Evolutionary conservation across 1,139 yeast species (phyloP).

Genomic region (Tardiomyces blankii): DNA sequence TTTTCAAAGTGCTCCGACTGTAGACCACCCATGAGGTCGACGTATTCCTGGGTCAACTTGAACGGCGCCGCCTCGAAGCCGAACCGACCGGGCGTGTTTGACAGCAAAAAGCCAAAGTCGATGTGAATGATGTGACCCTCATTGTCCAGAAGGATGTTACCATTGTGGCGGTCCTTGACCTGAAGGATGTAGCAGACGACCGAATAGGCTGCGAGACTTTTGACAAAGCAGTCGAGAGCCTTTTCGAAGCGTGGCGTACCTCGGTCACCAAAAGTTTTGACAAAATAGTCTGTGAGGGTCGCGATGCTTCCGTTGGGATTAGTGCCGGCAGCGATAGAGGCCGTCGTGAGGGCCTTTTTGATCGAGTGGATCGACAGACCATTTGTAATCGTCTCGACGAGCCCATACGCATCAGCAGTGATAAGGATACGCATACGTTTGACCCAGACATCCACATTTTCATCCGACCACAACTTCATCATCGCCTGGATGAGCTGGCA

Average conservation of each 20-base stretch:
- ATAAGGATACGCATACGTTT: constrained; percentile 84
- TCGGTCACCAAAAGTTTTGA: constrained; percentile 54
- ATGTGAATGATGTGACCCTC: constrained; percentile 95
- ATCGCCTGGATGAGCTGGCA: constrained; percentile 84
- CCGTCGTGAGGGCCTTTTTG: constrained; percentile 77
- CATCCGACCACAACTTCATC: constrained; percentile 69
- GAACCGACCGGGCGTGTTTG: constrained; percentile 92
- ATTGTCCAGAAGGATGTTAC: constrained; percentile 85
- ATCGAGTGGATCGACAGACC: constrained; percentile 90
- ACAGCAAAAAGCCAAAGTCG: constrained; percentile 86
- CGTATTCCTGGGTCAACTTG: constrained; percentile 78
- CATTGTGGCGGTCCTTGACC: constrained; percentile 92
- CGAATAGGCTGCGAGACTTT: constrained; percentile 81
- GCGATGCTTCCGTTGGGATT: constrained; percentile 59
- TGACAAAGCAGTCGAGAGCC: constrained; percentile 77
- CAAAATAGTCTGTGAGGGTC: constrained; percentile 66
- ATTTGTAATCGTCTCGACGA: constrained; percentile 91
- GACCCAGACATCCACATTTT: constrained; percentile 70
- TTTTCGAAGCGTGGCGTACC: constrained; percentile 41
- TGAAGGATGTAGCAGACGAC: constrained; percentile 80
- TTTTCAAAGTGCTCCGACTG: constrained; percentile 46
- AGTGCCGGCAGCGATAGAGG: constrained; percentile 55
- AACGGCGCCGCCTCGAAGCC: constrained; percentile 98
- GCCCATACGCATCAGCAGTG: constrained; percentile 81
- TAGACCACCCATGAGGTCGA: constrained; percentile 74